Conservation (phyloP, 495 filamentous ascomycete species). For the Rhypophila decipiens region DNA sequence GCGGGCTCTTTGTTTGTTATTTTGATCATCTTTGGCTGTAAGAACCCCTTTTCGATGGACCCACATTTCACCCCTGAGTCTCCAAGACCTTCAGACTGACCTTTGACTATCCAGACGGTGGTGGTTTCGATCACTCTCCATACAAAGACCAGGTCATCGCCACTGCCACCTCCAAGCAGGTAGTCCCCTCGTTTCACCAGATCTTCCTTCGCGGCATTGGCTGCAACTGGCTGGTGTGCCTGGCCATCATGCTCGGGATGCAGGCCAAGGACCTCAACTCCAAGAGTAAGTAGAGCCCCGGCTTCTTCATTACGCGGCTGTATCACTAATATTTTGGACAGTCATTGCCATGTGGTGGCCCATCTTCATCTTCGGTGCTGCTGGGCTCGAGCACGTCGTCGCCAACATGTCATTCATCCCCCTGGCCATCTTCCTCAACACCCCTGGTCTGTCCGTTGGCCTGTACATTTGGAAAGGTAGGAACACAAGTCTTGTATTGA, state of each 20-base stretch:
- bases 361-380: slow-evolving; percentile 53
- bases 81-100: background rate
- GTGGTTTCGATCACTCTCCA: slow-evolving; percentile 46
- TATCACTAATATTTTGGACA: background rate
- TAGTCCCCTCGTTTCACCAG: slow-evolving; percentile 51
- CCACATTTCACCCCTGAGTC: too few relatives aligned
- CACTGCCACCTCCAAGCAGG: slow-evolving; percentile 49
- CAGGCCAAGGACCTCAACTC: slow-evolving; percentile 49
- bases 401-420: slow-evolving; percentile 63
- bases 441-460: slow-evolving; percentile 43
- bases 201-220: slow-evolving; percentile 57
- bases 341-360: slow-evolving; percentile 58
- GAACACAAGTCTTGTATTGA: too few relatives aligned
- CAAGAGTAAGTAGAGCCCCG: slow-evolving; percentile 30
- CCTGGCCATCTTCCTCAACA: slow-evolving; percentile 46
- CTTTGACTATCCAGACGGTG: slow-evolving; percentile 37
- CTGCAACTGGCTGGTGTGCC: slow-evolving; percentile 62
- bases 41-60: too few relatives aligned
- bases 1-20: slow-evolving; percentile 54
- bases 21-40: slow-evolving; percentile 53
- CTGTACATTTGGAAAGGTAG: slow-evolving; percentile 60
- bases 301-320: too few relatives aligned
- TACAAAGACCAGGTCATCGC: slow-evolving; percentile 44
- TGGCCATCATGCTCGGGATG: slow-evolving; percentile 51
- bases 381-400: slow-evolving; percentile 57